Evolutionary conservation across 805 yeast genomes (phyloP), one percentile per base, ranked within the genome.

Genomic region (Lipomyces japonicus): DNA sequence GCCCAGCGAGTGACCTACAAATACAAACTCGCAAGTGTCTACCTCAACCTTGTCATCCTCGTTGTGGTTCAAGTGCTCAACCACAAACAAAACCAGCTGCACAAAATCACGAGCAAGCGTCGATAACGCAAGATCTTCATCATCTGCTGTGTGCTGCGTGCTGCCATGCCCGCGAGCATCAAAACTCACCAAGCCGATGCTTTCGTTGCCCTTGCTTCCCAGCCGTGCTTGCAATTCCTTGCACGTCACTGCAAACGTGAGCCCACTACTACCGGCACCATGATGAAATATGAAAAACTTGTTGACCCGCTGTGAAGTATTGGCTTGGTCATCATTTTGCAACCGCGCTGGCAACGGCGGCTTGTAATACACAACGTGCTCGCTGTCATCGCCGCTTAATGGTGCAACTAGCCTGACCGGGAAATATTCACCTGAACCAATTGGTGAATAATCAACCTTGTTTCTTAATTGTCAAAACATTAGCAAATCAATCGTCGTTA

Each of bases 1-100:
- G 3, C 98, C 99, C 28, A 95, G 71, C 1, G 96, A 87, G 66
- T 91, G 98, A 0, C 97, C 97, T 3, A 90, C 72, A 1, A 89
- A 68, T 46, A 82, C 76, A 2, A 86, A 58, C 52, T 71, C 65
- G n/a, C n/a, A n/a, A n/a, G n/a, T n/a, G n/a, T n/a, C n/a, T n/a
- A n/a, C n/a, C n/a, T n/a, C n/a, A n/a, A n/a, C n/a, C 2, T 46
- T 40, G 2, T 40, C 36, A 4, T 48, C 46, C 14, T 39, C 41
- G 26, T 50, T 44, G 47, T 46, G 63, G 36, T 52, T 49, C 7
- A 46, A 43, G 5, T 42, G 40, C 23, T 44, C 51, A 2, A 71
- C 57, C 42, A 84, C 74, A 26, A 66, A 54, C 2, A 63, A 61
- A 0, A 86, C 42, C 1, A 90, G 62, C 36, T 68, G 70, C 0